Evolutionary conservation across 2,329 filamentous ascomycete genomes (phyloP), one percentile per base, ranked within the genome.

Genomic region (Botrytis tulipae): DNA sequence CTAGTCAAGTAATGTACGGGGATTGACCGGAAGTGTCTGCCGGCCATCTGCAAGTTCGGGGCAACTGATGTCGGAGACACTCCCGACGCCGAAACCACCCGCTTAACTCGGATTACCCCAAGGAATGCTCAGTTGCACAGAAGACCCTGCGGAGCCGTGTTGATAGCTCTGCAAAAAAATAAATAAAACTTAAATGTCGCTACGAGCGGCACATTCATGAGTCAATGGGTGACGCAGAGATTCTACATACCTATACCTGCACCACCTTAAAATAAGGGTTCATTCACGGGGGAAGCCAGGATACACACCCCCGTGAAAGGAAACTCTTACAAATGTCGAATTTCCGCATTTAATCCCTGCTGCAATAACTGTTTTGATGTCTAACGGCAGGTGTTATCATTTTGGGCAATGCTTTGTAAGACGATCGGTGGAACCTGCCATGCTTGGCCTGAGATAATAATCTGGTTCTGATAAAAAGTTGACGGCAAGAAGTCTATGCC

Each of bases 1-100:
- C 51, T 35, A 60, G 67, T 60, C n/a, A 44, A 16, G 20, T 51
- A n/a, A 54, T 51, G 12, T 25, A 54, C 59, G 59, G 46, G 60
- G 46, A n/a, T 66, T 66, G 35, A 35, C 60, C 46, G 60, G 70
- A 54, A 57, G 32, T 48, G n/a, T 40, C 25, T 65, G 60, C 60
- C 60, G 60, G 40, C 32, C 35, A 71, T 66, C 61, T 71, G 35
- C 60, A 66, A 71, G 69, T 40, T 63, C 46, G 59, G 37, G 32
- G 42, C 16, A 40, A 65, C 46, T 40, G 25, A 51, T 40, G 1
- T 65, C 70, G 70, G 70, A 72, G 48, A 59, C 12, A 25, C 25
- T 32, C 35, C 70, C 70, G 70, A 59, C 61, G 25, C 54, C 54
- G 42, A 42, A 54, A 54, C 48, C 25, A n/a, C 48, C 48, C 48